These are phyloP conservation scores for Blumeria graminis DNA, from an alignment of 2,329 filamentous ascomycete species.

Conservation along the genomic window DNA sequence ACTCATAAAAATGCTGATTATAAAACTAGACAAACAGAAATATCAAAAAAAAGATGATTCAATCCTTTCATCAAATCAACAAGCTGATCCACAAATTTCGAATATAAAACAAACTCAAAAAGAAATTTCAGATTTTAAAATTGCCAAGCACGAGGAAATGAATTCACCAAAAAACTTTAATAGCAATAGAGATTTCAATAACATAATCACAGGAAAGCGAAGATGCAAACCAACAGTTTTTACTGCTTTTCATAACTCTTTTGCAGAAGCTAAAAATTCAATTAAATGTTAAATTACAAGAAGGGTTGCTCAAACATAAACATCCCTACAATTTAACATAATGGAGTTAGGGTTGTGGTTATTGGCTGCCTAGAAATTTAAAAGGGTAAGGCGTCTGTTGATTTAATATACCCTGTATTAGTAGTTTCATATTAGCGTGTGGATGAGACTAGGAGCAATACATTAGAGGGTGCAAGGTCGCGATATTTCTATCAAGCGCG, in stretches of 20 bases:
- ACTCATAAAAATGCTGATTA: not conserved
- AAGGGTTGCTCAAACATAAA: too few relatives aligned
- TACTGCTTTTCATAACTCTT: not conserved
- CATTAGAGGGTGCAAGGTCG: too few relatives aligned
- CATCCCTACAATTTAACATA: too few relatives aligned
- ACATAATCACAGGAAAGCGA: not conserved
- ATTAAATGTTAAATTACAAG: too few relatives aligned
- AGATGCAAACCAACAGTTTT: not conserved
- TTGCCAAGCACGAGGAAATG: not conserved
- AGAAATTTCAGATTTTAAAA: not conserved
- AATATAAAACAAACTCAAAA: not conserved
- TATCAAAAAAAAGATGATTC: too few relatives aligned
- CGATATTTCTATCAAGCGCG: too few relatives aligned
- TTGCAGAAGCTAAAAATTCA: not conserved
- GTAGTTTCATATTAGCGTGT: too few relatives aligned
- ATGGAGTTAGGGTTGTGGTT: too few relatives aligned
- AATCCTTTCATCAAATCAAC: not conserved
- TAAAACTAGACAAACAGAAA: not conserved
- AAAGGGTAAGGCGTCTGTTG: too few relatives aligned
- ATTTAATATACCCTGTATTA: too few relatives aligned
- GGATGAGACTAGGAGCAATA: too few relatives aligned
- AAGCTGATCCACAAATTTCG: not conserved
- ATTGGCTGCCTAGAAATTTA: too few relatives aligned
- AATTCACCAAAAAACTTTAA: not conserved
- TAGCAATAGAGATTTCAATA: not conserved